phyloP scores from a whole-genome alignment of 148 eudicot species.

The Fallopia convolvulus region DNA sequence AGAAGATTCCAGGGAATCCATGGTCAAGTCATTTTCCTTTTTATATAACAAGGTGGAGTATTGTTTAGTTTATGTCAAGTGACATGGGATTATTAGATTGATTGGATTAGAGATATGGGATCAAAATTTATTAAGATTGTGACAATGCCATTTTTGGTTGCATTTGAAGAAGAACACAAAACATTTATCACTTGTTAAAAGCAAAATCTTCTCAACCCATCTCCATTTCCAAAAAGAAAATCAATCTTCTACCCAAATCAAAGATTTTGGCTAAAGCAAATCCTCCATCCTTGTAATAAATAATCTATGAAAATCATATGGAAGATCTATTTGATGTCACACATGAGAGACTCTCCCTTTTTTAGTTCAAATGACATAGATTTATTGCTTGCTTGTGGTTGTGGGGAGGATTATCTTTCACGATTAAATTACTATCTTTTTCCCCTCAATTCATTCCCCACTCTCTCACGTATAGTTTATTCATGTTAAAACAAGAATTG shows the following conservation, averaged over 20 bases:
- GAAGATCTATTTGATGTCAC: slow-evolving; percentile 10
- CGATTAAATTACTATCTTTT: too few relatives aligned
- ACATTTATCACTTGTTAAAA: slow-evolving; percentile 3
- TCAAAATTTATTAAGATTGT: neutral
- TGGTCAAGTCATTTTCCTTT: neutral
- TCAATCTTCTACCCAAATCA: slow-evolving; percentile 1
- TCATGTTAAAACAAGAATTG: too few relatives aligned
- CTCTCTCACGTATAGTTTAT: too few relatives aligned
- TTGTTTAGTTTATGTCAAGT: neutral
- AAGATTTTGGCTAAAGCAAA: slow-evolving; percentile 5
- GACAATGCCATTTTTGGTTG: slow-evolving; percentile 3
- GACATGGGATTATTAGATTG: neutral
- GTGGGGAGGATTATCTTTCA: too few relatives aligned
- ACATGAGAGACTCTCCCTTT: neutral
- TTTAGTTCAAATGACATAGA: neutral
- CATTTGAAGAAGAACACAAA: slow-evolving; percentile 8
- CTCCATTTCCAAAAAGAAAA: neutral
- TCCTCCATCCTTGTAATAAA: neutral
- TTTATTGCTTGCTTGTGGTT: neutral
- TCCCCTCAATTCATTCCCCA: too few relatives aligned
- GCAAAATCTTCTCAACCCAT: neutral
- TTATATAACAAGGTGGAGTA: neutral
- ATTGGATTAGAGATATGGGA: slow-evolving; percentile 6
- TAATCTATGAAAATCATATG: neutral
- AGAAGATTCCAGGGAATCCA: slow-evolving; percentile 10